Conservation (phyloP, 495 filamentous ascomycete species). For the Aspergillus leporis region DNA sequence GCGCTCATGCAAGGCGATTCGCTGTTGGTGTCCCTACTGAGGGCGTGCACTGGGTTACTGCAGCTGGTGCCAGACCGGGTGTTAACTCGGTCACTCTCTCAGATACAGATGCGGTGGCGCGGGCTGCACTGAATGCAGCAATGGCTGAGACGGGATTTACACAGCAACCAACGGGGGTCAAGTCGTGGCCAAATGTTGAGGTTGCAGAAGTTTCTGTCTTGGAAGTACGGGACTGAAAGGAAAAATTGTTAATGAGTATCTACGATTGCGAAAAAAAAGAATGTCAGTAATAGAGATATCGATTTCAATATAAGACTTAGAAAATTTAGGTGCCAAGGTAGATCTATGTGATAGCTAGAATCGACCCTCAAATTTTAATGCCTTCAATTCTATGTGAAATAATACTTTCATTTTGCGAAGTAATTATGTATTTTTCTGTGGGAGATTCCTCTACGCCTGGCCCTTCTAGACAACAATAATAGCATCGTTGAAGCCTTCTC, state of each 20-base stretch:
- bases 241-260: neutral
- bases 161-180: neutral
- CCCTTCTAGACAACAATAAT: too few species aligned
- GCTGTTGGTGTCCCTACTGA: constrained; percentile 10
- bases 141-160: neutral
- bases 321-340: neutral
- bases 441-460: too few species aligned
- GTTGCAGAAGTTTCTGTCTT: neutral
- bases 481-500: too few species aligned
- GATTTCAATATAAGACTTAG: neutral
- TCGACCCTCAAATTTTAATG: too few species aligned
- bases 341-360: too few species aligned
- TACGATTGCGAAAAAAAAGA: neutral
- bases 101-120: constrained; percentile 6
- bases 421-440: too few species aligned
- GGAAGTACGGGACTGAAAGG: neutral
- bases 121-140: neutral
- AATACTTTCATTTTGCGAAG: too few species aligned
- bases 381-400: too few species aligned
- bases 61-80: constrained; percentile 5
- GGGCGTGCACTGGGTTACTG: constrained; percentile 10
- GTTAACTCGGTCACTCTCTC: constrained; percentile 9
- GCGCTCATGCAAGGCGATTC: constrained; percentile 3
- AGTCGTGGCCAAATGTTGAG: neutral
- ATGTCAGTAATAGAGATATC: neutral